Evolutionary conservation across 1,284 basidiomycete species (phyloP).

Genomic region (Boletellus dicymbophilus): DNA sequence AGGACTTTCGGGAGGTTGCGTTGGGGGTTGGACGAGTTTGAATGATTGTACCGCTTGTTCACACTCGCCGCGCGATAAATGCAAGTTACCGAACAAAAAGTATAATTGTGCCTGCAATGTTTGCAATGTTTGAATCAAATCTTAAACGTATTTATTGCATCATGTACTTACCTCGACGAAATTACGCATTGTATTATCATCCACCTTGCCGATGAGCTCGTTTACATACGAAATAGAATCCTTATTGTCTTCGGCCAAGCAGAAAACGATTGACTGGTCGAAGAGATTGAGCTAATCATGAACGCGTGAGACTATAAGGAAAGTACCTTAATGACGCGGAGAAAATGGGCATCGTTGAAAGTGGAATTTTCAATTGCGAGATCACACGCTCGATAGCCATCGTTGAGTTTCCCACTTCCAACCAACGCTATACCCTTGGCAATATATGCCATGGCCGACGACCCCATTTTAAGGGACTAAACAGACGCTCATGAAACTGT

Average conservation of each 20-base stretch:
- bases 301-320: not conserved
- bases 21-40: not conserved
- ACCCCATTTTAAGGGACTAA: slow-evolving; percentile 4
- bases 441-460: slow-evolving; percentile 2
- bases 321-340: slow-evolving; percentile 3
- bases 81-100: not conserved
- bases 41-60: slow-evolving; percentile 1
- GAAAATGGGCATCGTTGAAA: not conserved
- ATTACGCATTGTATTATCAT: not conserved
- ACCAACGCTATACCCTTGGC: slow-evolving; percentile 6
- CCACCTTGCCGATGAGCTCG: not conserved
- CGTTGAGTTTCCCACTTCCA: not conserved
- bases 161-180: not conserved
- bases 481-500: not conserved
- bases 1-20: not conserved
- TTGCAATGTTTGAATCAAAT: not conserved
- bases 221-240: not conserved
- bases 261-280: slow-evolving; percentile 1
- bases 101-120: not conserved
- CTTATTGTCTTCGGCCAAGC: not conserved
- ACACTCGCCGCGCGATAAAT: not conserved
- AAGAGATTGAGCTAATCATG: not conserved
- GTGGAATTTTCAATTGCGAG: not conserved
- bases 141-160: not conserved
- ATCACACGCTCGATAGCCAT: not conserved